These are phyloP conservation scores for Suillus subluteus DNA, from an alignment of 768 basidiomycete genomes.

Conservation along the genomic window DNA sequence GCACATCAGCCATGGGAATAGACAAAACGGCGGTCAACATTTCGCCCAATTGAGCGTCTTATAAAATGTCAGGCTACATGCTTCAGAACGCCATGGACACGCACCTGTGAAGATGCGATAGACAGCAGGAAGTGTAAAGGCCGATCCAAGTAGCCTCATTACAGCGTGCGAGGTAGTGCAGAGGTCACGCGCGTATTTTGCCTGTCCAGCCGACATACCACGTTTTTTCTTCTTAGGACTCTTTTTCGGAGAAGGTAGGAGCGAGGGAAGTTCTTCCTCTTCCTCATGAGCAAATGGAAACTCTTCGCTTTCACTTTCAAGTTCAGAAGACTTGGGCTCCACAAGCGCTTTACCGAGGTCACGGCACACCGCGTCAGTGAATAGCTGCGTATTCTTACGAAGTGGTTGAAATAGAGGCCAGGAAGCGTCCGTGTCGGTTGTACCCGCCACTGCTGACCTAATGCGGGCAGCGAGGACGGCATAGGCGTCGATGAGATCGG, in stretches of 20 bases:
- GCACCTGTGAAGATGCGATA: conserved; percentile 65
- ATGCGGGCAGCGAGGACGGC: conserved; percentile 69
- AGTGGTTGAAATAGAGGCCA: conserved; percentile 78
- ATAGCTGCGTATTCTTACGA: conserved; percentile 50
- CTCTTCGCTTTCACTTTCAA: conserved; percentile 26
- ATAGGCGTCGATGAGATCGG: conserved; percentile 75
- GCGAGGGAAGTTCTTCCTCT: conserved; percentile 28
- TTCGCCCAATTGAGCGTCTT: conserved; percentile 60
- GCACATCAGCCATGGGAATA: conserved; percentile 67
- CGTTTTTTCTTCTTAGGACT: conserved; percentile 67
- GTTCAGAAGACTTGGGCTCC: conserved; percentile 46
- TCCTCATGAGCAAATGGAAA: conserved; percentile 19
- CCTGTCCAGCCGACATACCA: conserved; percentile 78
- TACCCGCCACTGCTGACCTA: conserved; percentile 43
- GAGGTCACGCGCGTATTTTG: conserved; percentile 78
- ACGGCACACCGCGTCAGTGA: conserved; percentile 64
- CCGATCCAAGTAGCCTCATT: conserved; percentile 62
- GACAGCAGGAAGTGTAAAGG: conserved; percentile 64
- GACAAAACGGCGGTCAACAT: conserved; percentile 68
- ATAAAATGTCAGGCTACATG: conserved; percentile 16
- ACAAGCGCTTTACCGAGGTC: conserved; percentile 69
- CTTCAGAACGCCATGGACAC: conserved; percentile 20
- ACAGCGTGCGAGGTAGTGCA: conserved; percentile 74
- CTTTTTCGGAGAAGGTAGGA: conserved; percentile 69
- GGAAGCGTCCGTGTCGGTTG: conserved; percentile 59